Evolutionary conservation across 768 basidiomycete genomes (phyloP).

Genomic region (Podaxis sp.): DNA sequence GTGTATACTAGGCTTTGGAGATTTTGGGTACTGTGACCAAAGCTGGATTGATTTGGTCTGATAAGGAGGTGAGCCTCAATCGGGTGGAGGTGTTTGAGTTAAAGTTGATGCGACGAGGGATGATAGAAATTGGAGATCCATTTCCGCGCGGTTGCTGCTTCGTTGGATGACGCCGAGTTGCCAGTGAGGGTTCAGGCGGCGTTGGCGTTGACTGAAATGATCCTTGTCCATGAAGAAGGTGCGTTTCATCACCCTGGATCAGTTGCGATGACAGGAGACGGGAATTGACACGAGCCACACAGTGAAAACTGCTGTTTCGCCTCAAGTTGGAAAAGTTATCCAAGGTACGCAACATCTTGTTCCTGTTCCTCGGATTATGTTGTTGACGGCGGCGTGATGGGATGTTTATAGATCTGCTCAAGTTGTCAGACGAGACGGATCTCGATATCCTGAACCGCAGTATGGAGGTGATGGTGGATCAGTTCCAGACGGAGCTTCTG

Average conservation of each 20-base stretch:
- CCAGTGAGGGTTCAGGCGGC: slow-evolving; percentile 86
- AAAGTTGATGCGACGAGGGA: slow-evolving; percentile 2
- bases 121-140: slow-evolving; percentile 59
- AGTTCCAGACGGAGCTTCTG: slow-evolving; percentile 80
- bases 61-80: slow-evolving; percentile 47
- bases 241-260: not conserved
- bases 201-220: slow-evolving; percentile 76
- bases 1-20: slow-evolving; percentile 63
- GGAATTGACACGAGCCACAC: slow-evolving; percentile 7
- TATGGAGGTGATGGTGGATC: slow-evolving; percentile 86
- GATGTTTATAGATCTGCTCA: slow-evolving; percentile 64
- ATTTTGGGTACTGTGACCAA: slow-evolving; percentile 76
- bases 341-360: slow-evolving; percentile 53
- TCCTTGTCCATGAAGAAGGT: slow-evolving; percentile 65
- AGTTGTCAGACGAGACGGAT: slow-evolving; percentile 89
- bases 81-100: not conserved
- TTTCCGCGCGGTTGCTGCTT: slow-evolving; percentile 64
- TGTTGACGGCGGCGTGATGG: not conserved
- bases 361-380: slow-evolving; percentile 3
- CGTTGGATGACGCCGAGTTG: slow-evolving; percentile 75
- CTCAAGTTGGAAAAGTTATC: slow-evolving; percentile 83
- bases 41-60: slow-evolving; percentile 65
- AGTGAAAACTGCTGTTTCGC: slow-evolving; percentile 71
- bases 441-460: slow-evolving; percentile 79
- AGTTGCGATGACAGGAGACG: not conserved